Base-by-base conservation (phyloP, 805 yeast genomes). In the Cyberlindnera mycetangii region DNA sequence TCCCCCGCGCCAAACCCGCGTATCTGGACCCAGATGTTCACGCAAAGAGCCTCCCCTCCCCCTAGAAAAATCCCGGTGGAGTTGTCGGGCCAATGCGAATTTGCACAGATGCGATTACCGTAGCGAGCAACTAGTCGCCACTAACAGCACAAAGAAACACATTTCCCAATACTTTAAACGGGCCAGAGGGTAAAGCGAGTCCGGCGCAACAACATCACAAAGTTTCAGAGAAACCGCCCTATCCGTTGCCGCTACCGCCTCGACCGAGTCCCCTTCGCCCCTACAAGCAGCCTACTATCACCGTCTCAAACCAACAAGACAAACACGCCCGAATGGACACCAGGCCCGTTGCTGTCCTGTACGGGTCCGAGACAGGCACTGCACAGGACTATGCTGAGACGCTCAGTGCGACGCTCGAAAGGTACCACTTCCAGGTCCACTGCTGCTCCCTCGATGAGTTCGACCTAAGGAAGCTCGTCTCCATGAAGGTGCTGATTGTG, bases 321-420 rank as follows among this genome's bases (percentile, higher is more conserved):
- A 17, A 9, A 16, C 16, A 14, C n/a, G 10, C 18, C 5, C 17
- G n/a, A 4, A 38, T 41, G 45, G 45, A 41, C 56, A 51, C 48
- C 38, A 56, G 64, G 41, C 56, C 63, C 27, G 69, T 85, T 10
- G 78, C 80, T 16, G 77, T 93, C 6, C 67, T 93, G 1, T 90
- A 85, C 63, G 97, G 97, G 0, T 83, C 96, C 1, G 98, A 90
- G 59, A 87, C 97, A 0, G 98, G 97, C 0, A 90, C 86, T 57
- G 76, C 96, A 1, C 86, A 85, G 56, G 97, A 92, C 55, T 83
- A 78, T 57, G 96, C 97, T 0, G 73, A 75, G 32, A 71, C 79
- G 25, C 65, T 90, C 19, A 73, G 79, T 15, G 70, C 75, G 44
- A 69, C 72, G 32, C 71, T 86, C 37, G 76, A 76, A 41, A 72